Conservation (phyloP, 2,329 filamentous ascomycete species). For the Stemphylium beticola region DNA sequence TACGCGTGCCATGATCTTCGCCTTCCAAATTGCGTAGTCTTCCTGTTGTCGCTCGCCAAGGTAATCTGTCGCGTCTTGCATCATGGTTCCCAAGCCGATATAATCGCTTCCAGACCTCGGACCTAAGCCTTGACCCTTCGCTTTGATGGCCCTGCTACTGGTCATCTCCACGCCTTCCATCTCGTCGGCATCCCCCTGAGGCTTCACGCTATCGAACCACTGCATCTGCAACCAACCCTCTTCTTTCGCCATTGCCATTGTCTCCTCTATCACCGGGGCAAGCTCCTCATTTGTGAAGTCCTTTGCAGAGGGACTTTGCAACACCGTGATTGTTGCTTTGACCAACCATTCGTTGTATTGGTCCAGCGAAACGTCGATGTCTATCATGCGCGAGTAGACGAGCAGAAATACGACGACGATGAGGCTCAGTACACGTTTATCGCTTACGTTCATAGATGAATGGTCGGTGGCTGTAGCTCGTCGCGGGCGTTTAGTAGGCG, state of each 20-base stretch:
- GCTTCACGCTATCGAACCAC: slow-evolving; percentile 62
- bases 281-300: slow-evolving; percentile 56
- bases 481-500: slow-evolving; percentile 57
- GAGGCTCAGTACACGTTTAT: slow-evolving; percentile 51
- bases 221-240: slow-evolving; percentile 59
- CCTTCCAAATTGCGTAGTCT: slow-evolving; percentile 71
- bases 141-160: slow-evolving; percentile 33
- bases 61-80: slow-evolving; percentile 76
- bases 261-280: slow-evolving; percentile 41
- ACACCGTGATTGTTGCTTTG: slow-evolving; percentile 58
- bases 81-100: slow-evolving; percentile 68
- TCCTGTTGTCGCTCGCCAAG: slow-evolving; percentile 67
- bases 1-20: slow-evolving; percentile 63
- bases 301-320: slow-evolving; percentile 57
- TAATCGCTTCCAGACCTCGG: slow-evolving; percentile 51
- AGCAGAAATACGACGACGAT: slow-evolving; percentile 68
- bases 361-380: slow-evolving; percentile 38
- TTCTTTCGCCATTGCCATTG: slow-evolving; percentile 42
- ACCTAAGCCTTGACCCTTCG: slow-evolving; percentile 50
- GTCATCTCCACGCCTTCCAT: slow-evolving; percentile 37
- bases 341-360: slow-evolving; percentile 41
- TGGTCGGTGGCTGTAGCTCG: slow-evolving; percentile 36
- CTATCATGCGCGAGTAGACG: slow-evolving; percentile 57
- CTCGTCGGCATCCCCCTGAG: slow-evolving; percentile 29
- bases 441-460: slow-evolving; percentile 18